These are phyloP conservation scores for Apocynum venetum DNA, from an alignment of 257 asterid genomes.

Conservation along the genomic window DNA sequence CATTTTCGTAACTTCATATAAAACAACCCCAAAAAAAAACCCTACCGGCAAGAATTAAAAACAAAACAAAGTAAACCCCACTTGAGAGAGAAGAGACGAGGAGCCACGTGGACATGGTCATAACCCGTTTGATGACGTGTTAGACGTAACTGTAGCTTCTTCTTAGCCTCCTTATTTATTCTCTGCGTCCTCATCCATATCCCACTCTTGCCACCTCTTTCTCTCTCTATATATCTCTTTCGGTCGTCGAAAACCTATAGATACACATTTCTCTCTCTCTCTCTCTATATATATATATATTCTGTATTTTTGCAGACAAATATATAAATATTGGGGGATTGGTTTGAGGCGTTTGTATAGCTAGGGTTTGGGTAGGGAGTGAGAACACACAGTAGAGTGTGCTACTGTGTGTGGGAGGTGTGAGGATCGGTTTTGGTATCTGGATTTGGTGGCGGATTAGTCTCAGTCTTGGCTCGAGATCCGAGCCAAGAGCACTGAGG, in stretches of 20 bases:
- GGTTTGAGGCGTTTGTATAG: constrained; percentile 7
- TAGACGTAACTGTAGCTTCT: background rate
- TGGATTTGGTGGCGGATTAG: constrained; percentile 25
- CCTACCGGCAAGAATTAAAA: background rate
- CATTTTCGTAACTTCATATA: background rate
- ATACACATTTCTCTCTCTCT: constrained; percentile 13
- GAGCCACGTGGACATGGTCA: background rate
- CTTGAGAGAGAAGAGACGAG: background rate
- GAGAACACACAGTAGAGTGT: constrained; percentile 26
- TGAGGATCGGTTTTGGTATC: constrained; percentile 30
- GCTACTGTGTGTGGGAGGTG: constrained; percentile 22
- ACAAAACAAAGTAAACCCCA: background rate
- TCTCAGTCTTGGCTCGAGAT: constrained; percentile 93
- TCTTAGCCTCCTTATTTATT: background rate
- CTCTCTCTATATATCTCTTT: constrained; percentile 3
- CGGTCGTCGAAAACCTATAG: constrained; percentile 13
- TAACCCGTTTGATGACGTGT: constrained; percentile 10
- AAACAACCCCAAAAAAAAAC: background rate
- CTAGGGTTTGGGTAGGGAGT: constrained; percentile 19
- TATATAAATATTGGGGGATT: constrained; percentile 1
- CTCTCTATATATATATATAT: constrained; percentile 16
- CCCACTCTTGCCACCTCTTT: constrained; percentile 27
- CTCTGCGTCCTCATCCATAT: constrained; percentile 42
- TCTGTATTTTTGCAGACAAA: background rate
- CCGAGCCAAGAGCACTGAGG: constrained; percentile 81